These are phyloP conservation scores for Teunomyces pallodes DNA, from an alignment of 805 yeast genomes.

Conservation along the genomic window DNA sequence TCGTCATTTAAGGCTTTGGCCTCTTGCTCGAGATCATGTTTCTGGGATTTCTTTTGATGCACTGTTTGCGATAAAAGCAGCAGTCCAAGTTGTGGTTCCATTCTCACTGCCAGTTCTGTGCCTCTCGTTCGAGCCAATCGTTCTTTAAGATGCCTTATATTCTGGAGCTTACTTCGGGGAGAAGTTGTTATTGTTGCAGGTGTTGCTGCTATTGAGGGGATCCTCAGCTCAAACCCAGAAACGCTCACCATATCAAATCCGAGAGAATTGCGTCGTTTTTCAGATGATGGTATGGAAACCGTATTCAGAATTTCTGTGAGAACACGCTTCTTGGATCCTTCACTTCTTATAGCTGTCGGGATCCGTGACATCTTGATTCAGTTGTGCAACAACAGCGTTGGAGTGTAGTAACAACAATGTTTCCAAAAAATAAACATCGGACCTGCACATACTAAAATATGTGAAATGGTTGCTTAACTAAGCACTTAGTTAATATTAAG, in stretches of 20 bases:
- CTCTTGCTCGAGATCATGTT: slow-evolving; percentile 8
- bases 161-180: not conserved
- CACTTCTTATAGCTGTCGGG: not conserved
- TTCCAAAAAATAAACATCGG: slow-evolving; percentile 1
- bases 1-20: slow-evolving; percentile 7
- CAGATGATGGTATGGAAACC: not conserved
- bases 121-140: not conserved
- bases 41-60: not conserved
- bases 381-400: not conserved
- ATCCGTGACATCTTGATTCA: not conserved
- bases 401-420: not conserved
- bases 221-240: slow-evolving; percentile 3
- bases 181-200: not conserved
- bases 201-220: not conserved
- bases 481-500: too few relatives aligned
- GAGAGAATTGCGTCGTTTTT: slow-evolving; percentile 1
- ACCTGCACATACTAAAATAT: not conserved
- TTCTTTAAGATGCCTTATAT: slow-evolving; percentile 1
- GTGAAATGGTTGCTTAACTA: too few relatives aligned
- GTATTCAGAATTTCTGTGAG: slow-evolving; percentile 7
- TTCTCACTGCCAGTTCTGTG: slow-evolving; percentile 1
- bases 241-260: slow-evolving; percentile 3
- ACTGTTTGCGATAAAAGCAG: slow-evolving; percentile 1
- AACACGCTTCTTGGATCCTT: slow-evolving; percentile 6
- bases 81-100: not conserved